These are phyloP conservation scores for Vanrija humicola DNA, from an alignment of 1,284 basidiomycete species.

Conservation along the genomic window DNA sequence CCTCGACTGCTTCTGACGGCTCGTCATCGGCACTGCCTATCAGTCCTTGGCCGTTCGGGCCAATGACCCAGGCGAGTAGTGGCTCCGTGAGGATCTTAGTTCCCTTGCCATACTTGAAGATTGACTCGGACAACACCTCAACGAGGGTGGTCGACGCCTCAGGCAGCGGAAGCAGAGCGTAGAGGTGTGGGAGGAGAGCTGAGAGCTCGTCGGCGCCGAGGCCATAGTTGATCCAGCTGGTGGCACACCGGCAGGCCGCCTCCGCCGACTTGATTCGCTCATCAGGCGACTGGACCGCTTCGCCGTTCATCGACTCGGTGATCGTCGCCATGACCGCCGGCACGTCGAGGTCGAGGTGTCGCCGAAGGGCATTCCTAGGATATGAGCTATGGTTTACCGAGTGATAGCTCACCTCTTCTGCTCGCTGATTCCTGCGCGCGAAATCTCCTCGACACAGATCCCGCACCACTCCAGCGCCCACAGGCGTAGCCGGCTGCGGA, in stretches of 20 bases:
- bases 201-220: slow-evolving; percentile 62
- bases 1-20: slow-evolving; percentile 46
- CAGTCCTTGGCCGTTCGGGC: slow-evolving; percentile 38
- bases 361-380: slow-evolving; percentile 30
- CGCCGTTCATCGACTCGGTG: slow-evolving; percentile 53
- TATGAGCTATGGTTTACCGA: slow-evolving; percentile 4
- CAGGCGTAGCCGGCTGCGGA: slow-evolving; percentile 29
- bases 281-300: slow-evolving; percentile 13
- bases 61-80: slow-evolving; percentile 68
- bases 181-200: slow-evolving; percentile 47
- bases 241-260: slow-evolving; percentile 70
- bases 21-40: slow-evolving; percentile 28
- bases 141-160: slow-evolving; percentile 67
- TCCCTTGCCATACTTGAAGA: slow-evolving; percentile 67
- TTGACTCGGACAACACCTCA: slow-evolving; percentile 69
- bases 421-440: slow-evolving; percentile 68
- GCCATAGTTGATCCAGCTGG: slow-evolving; percentile 69
- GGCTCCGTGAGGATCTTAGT: slow-evolving; percentile 72
- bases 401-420: slow-evolving; percentile 61
- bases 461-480: slow-evolving; percentile 67
- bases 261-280: slow-evolving; percentile 56
- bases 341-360: slow-evolving; percentile 53
- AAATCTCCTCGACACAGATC: slow-evolving; percentile 78
- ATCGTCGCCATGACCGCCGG: slow-evolving; percentile 68
- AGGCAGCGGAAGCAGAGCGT: slow-evolving; percentile 57